phyloP scores from a whole-genome alignment of 1,284 basidiomycete genomes.

The Heterobasidion parviporum region DNA sequence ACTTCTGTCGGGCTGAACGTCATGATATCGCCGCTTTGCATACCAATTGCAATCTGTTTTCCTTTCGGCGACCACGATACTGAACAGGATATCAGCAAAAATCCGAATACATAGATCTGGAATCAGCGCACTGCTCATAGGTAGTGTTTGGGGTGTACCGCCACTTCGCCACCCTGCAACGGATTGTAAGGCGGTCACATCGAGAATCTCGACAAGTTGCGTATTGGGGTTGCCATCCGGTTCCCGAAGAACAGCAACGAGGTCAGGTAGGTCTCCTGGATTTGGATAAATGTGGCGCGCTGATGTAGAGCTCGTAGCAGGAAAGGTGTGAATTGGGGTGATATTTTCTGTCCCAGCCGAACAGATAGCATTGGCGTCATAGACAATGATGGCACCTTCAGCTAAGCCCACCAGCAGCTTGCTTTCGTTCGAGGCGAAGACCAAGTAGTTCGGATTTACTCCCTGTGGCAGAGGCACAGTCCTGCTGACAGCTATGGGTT shows the following conservation, averaged over 20 bases:
- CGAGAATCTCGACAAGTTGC: conserved; percentile 46
- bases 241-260: conserved; percentile 52
- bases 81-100: conserved; percentile 19
- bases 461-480: conserved; percentile 30
- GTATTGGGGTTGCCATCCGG: conserved; percentile 25
- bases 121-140: conserved; percentile 44
- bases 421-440: conserved; percentile 50
- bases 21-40: conserved; percentile 63
- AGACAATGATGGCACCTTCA: conserved; percentile 50
- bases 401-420: conserved; percentile 51
- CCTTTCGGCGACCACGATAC: conserved; percentile 84
- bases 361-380: conserved; percentile 43
- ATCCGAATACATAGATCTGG: conserved; percentile 3
- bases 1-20: conserved; percentile 59
- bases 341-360: conserved; percentile 32
- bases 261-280: conserved; percentile 51
- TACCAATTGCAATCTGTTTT: conserved; percentile 75
- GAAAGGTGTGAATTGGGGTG: conserved; percentile 38
- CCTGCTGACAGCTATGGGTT: conserved; percentile 38
- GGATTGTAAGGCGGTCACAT: conserved; percentile 40
- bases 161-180: conserved; percentile 56
- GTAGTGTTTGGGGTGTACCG: conserved; percentile 37
- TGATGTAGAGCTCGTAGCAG: conserved; percentile 30
- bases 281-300: conserved; percentile 55
- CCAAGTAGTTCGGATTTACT: conserved; percentile 40